Conservation (phyloP, 1,139 yeast species). For the Pichia sp. region DNA sequence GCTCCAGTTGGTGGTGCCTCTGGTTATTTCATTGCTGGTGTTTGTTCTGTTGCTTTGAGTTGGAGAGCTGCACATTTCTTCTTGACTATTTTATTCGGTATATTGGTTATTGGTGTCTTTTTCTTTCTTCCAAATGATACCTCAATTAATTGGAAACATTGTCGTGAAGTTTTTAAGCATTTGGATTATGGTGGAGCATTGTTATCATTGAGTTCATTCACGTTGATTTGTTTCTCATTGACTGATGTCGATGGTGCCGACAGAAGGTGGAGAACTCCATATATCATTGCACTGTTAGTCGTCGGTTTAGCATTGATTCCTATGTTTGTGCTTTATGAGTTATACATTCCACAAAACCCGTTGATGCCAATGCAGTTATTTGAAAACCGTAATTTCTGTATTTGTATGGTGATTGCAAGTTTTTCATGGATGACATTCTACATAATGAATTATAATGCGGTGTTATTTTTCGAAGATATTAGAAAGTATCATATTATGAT, state of each 20-base stretch:
- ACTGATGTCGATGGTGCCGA: constrained; percentile 40
- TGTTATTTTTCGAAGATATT: constrained; percentile 41
- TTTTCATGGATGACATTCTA: constrained; percentile 42
- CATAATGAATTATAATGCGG: constrained; percentile 36
- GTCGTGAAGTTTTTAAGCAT: constrained; percentile 25
- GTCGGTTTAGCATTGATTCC: constrained; percentile 38
- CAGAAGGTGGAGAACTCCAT: constrained; percentile 45
- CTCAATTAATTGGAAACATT: constrained; percentile 26
- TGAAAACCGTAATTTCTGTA: constrained; percentile 36
- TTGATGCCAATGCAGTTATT: constrained; percentile 45
- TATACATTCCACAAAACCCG: constrained; percentile 38
- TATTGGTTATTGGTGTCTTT: constrained; percentile 30
- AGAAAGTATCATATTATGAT: constrained; percentile 36
- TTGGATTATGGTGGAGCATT: constrained; percentile 42
- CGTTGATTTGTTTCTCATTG: constrained; percentile 41
- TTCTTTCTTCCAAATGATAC: constrained; percentile 36
- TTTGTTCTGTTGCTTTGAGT: constrained; percentile 36
- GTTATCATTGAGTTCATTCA: constrained; percentile 38
- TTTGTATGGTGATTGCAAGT: constrained; percentile 37
- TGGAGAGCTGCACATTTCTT: constrained; percentile 44
- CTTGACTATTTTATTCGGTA: constrained; percentile 36
- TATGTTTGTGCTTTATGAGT: constrained; percentile 39
- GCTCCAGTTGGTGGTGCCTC: constrained; percentile 45
- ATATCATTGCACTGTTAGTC: constrained; percentile 42
- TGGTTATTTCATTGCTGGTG: constrained; percentile 42